Evolutionary conservation across 2,329 filamentous ascomycete genomes (phyloP).

Genomic region (Diaporthe longicolla): DNA sequence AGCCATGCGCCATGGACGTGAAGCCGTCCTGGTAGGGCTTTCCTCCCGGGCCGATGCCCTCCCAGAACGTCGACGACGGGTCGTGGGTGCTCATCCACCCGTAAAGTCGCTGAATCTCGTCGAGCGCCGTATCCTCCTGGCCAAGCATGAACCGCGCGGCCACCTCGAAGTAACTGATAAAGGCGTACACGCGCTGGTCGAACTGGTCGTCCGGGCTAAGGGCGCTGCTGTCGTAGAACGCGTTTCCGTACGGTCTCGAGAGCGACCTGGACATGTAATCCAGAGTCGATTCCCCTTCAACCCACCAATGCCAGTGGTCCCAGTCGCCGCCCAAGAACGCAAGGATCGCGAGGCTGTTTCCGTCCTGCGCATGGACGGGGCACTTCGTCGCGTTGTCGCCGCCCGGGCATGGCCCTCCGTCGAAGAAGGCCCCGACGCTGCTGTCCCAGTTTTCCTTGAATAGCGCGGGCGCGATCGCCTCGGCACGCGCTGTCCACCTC

Average conservation of each 20-base stretch:
- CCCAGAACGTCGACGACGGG: conserved; percentile 64
- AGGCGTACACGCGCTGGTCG: conserved; percentile 63
- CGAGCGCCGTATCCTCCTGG: conserved; percentile 53
- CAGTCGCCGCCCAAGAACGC: conserved; percentile 53
- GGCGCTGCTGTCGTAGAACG: conserved; percentile 64
- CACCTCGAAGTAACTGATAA: conserved; percentile 67
- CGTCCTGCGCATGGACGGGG: conserved; percentile 63
- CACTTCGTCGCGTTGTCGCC: conserved; percentile 47
- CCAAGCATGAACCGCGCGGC: conserved; percentile 60
- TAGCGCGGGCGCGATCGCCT: conserved; percentile 53
- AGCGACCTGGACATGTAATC: conserved; percentile 56
- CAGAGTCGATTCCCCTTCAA: conserved; percentile 44
- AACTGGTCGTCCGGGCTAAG: conserved; percentile 53
- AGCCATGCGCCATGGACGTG: conserved; percentile 66
- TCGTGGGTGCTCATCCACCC: conserved; percentile 65
- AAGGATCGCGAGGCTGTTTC: conserved; percentile 63
- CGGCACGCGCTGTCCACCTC: conserved; percentile 57
- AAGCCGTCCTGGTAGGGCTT: conserved; percentile 60
- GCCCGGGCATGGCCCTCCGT: conserved; percentile 53
- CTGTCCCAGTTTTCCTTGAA: conserved; percentile 58
- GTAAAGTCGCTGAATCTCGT: conserved; percentile 62
- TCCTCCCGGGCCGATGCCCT: conserved; percentile 62
- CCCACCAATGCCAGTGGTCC: conserved; percentile 44
- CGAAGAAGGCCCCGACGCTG: conserved; percentile 60
- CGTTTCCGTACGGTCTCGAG: conserved; percentile 61